Conservation (phyloP, 768 basidiomycete species). For the Paxillus ammoniavirescens region DNA sequence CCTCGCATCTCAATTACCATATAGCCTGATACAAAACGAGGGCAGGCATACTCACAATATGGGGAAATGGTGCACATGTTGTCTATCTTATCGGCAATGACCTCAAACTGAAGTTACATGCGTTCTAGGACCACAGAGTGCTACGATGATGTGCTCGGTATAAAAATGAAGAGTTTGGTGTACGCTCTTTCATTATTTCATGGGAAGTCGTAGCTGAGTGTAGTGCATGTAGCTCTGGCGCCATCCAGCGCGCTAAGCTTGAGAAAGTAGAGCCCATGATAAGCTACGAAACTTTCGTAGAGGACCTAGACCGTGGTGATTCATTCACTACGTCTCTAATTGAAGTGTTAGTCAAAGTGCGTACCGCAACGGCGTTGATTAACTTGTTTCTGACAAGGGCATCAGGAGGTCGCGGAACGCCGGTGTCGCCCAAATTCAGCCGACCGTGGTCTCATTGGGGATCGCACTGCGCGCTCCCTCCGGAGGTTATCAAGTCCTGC, state of each 20-base stretch:
- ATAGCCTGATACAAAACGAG: conserved; percentile 4
- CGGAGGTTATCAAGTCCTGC: conserved; percentile 52
- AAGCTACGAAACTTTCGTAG: conserved; percentile 72
- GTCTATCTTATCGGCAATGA: neutral
- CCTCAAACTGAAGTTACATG: neutral
- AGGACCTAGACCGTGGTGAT: conserved; percentile 75
- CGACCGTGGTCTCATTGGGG: conserved; percentile 63
- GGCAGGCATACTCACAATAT: conserved; percentile 35
- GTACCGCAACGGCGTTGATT: conserved; percentile 13
- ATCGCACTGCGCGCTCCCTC: conserved; percentile 63
- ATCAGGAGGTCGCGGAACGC: conserved; percentile 76
- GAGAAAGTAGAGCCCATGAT: conserved; percentile 66
- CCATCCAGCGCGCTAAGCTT: conserved; percentile 64
- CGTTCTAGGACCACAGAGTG: conserved; percentile 63
- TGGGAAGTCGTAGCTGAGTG: conserved; percentile 1
- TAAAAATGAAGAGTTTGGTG: conserved; percentile 78
- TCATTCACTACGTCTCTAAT: conserved; percentile 75
- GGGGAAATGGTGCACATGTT: conserved; percentile 66
- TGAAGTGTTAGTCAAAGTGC: conserved; percentile 77
- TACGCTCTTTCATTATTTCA: conserved; percentile 38
- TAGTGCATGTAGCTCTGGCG: conserved; percentile 53
- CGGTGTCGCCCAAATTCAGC: conserved; percentile 48
- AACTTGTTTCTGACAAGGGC: conserved; percentile 1
- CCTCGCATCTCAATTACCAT: conserved; percentile 17
- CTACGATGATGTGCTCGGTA: conserved; percentile 68